phyloP scores from a whole-genome alignment of 371 early-diverging fungal species.

The Mortierella sp. region DNA sequence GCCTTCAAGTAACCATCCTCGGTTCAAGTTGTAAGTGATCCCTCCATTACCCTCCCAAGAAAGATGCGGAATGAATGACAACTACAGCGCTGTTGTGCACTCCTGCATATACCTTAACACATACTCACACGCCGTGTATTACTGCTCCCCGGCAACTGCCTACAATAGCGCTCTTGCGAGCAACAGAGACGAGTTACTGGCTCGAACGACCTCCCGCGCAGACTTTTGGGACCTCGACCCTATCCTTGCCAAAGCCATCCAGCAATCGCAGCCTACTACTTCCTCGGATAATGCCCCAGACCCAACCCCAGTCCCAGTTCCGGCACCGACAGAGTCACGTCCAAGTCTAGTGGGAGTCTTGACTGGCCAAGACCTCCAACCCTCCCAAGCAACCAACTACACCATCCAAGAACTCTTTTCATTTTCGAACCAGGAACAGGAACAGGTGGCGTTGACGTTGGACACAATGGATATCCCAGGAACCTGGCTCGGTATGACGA shows the following conservation, averaged over 20 bases:
- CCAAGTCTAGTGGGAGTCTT: conserved; percentile 29
- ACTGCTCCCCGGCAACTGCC: not conserved
- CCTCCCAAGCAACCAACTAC: conserved; percentile 35
- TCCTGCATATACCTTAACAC: not conserved
- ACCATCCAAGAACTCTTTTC: conserved; percentile 28
- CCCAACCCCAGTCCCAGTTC: not conserved
- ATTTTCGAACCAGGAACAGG: not conserved
- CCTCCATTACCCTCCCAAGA: not conserved
- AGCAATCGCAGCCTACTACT: not conserved
- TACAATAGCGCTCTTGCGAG: conserved; percentile 67
- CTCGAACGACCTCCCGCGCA: conserved; percentile 65
- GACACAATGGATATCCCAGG: conserved; percentile 53
- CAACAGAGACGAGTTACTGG: conserved; percentile 72
- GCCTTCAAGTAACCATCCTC: conserved; percentile 61
- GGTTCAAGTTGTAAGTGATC: conserved; percentile 65
- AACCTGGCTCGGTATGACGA: conserved; percentile 74
- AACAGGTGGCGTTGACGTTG: conserved; percentile 19
- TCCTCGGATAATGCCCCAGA: not conserved
- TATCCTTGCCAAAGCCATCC: conserved; percentile 15
- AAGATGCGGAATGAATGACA: not conserved
- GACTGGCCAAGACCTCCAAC: conserved; percentile 47
- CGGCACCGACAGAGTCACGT: not conserved
- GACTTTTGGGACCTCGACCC: conserved; percentile 64
- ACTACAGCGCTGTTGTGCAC: not conserved
- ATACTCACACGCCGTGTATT: not conserved